These are phyloP conservation scores for Aspergillus piperis DNA, from an alignment of 2,329 filamentous ascomycete genomes.

Conservation along the genomic window DNA sequence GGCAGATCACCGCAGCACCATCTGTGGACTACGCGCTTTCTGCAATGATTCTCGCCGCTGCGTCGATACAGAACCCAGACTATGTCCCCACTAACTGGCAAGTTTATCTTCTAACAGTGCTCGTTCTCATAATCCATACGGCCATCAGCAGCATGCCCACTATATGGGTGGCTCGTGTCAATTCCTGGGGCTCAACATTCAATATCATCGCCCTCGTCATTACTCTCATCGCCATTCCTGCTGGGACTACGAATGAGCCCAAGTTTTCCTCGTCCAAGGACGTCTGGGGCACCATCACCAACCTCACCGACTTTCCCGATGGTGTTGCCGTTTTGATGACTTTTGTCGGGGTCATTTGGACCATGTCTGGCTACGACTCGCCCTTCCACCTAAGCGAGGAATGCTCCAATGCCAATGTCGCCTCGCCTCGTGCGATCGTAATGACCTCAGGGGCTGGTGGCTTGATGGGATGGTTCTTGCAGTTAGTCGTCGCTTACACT, in stretches of 20 bases:
- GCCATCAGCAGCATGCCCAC: slow-evolving; percentile 71
- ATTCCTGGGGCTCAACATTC: slow-evolving; percentile 68
- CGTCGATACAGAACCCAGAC: slow-evolving; percentile 65
- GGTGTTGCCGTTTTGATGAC: slow-evolving; percentile 70
- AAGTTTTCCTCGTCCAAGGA: slow-evolving; percentile 59
- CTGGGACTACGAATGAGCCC: slow-evolving; percentile 58
- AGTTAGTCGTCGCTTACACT: slow-evolving; percentile 72
- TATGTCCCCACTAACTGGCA: slow-evolving; percentile 68
- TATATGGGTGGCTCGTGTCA: slow-evolving; percentile 68
- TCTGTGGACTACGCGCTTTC: slow-evolving; percentile 67
- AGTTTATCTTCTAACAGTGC: slow-evolving; percentile 65
- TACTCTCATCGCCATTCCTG: slow-evolving; percentile 69
- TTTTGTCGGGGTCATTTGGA: slow-evolving; percentile 71
- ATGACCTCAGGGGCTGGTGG: slow-evolving; percentile 68
- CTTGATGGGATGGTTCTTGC: slow-evolving; percentile 70
- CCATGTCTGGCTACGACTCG: slow-evolving; percentile 67
- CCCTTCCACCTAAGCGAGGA: slow-evolving; percentile 75
- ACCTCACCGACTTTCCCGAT: slow-evolving; percentile 66
- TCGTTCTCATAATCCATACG: slow-evolving; percentile 69
- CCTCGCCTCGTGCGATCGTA: slow-evolving; percentile 70
- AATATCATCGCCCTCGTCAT: slow-evolving; percentile 69
- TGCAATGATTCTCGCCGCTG: slow-evolving; percentile 71
- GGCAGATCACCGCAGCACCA: slow-evolving; percentile 66
- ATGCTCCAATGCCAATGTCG: slow-evolving; percentile 71
- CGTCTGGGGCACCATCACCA: slow-evolving; percentile 68